These are phyloP conservation scores for Penicillium paneum DNA, from an alignment of 2,329 filamentous ascomycete genomes.

Conservation along the genomic window DNA sequence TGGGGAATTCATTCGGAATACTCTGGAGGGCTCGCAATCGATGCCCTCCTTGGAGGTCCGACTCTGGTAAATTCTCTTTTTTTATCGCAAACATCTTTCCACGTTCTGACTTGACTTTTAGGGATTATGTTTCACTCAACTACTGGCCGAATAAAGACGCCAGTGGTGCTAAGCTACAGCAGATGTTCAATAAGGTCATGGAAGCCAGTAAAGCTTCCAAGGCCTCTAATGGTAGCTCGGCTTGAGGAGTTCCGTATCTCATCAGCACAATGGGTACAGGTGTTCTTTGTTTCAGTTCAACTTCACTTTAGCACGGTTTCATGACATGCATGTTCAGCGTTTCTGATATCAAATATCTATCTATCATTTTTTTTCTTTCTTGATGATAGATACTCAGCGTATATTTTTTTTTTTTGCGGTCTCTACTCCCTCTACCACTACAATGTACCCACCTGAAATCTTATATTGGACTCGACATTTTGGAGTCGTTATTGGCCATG, in stretches of 20 bases:
- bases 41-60: slow-evolving; percentile 42
- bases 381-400: slow-evolving; percentile 4
- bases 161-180: slow-evolving; percentile 34
- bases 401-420: background rate
- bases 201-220: slow-evolving; percentile 30
- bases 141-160: slow-evolving; percentile 49
- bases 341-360: slow-evolving; percentile 5
- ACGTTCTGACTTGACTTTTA: slow-evolving; percentile 29
- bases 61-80: slow-evolving; percentile 41
- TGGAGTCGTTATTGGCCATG: background rate
- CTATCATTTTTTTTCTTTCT: background rate
- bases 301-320: slow-evolving; percentile 11
- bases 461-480: background rate
- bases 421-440: background rate
- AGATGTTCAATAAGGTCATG: slow-evolving; percentile 39
- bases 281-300: slow-evolving; percentile 6
- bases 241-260: background rate
- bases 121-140: slow-evolving; percentile 45
- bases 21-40: slow-evolving; percentile 39
- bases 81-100: background rate
- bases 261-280: background rate
- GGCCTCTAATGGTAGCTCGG: slow-evolving; percentile 28
- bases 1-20: slow-evolving; percentile 46
- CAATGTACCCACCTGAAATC: background rate
- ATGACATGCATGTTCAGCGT: slow-evolving; percentile 18